Evolutionary conservation across 2,329 filamentous ascomycete genomes (phyloP).

Genomic region (Coniochaeta prunicola): DNA sequence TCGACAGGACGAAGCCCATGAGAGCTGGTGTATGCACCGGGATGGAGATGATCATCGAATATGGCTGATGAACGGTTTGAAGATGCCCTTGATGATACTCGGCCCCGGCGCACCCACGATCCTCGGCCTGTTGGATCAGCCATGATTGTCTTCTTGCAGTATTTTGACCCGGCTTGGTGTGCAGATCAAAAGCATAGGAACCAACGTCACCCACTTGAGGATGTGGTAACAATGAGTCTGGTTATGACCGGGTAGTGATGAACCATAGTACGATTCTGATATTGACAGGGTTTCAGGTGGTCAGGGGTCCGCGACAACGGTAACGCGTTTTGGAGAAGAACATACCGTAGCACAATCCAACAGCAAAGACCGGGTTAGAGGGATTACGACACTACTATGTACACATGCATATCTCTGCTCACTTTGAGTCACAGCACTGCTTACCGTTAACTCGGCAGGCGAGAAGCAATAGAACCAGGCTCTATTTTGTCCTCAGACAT

Average conservation of each 20-base stretch:
- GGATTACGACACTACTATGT: too few relatives aligned
- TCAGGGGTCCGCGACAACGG: background rate
- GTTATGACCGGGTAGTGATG: background rate
- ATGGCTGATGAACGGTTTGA: conserved; percentile 1
- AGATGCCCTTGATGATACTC: background rate
- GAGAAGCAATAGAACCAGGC: too few relatives aligned
- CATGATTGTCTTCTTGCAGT: background rate
- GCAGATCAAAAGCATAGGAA: background rate
- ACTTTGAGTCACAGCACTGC: too few relatives aligned
- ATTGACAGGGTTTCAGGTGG: conserved; percentile 1
- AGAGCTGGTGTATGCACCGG: conserved; percentile 2
- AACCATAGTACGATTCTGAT: background rate
- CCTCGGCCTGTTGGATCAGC: background rate
- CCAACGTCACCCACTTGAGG: background rate
- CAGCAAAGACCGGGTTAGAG: background rate
- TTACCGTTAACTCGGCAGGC: too few relatives aligned
- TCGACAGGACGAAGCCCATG: conserved; percentile 25
- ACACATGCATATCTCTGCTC: too few relatives aligned
- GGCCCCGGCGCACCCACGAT: background rate
- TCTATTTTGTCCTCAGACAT: too few relatives aligned
- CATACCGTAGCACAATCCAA: background rate
- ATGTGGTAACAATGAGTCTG: background rate
- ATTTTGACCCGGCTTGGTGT: background rate
- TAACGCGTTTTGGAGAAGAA: background rate
- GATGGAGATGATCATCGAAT: conserved; percentile 5